Percentiles rank a stretch among this genome's conserved stretches.
phyloP scores from a whole-genome alignment of 2,329 filamentous ascomycete species.

The Atkinsonella hypoxylon region DNA sequence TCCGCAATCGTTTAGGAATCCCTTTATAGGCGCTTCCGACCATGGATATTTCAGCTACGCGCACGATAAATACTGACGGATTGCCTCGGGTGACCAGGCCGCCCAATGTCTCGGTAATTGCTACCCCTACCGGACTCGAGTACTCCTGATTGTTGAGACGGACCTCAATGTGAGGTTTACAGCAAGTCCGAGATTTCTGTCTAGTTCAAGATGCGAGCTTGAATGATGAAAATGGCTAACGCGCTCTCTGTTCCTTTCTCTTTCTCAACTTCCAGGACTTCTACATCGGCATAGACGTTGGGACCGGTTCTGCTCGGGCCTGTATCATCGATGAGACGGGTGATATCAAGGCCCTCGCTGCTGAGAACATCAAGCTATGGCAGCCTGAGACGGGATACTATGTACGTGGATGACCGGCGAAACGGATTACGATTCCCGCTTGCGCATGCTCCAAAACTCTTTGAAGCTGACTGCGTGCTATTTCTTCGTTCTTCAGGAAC shows the following conservation, averaged over 20 bases:
- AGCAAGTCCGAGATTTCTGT: background rate
- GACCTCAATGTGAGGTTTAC: background rate
- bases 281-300: constrained; percentile 85
- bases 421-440: background rate
- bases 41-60: constrained; percentile 6
- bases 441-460: too few species aligned
- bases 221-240: background rate
- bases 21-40: background rate
- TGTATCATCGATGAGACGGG: constrained; percentile 90
- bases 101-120: constrained; percentile 20
- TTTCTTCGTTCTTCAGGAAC: constrained; percentile 45
- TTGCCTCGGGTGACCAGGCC: constrained; percentile 20
- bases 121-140: background rate
- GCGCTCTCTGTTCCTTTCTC: background rate
- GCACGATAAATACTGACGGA: constrained; percentile 12
- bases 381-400: constrained; percentile 66
- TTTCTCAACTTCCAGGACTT: constrained; percentile 32
- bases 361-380: constrained; percentile 70
- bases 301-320: constrained; percentile 86
- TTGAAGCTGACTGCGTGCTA: background rate
- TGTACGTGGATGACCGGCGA: constrained; percentile 26
- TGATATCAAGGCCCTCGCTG: constrained; percentile 68
- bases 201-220: too few species aligned
- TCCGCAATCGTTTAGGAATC: background rate
- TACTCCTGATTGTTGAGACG: background rate